Conservation (phyloP, 1,284 basidiomycete genomes). For the Ceratobasidium sp. region DNA sequence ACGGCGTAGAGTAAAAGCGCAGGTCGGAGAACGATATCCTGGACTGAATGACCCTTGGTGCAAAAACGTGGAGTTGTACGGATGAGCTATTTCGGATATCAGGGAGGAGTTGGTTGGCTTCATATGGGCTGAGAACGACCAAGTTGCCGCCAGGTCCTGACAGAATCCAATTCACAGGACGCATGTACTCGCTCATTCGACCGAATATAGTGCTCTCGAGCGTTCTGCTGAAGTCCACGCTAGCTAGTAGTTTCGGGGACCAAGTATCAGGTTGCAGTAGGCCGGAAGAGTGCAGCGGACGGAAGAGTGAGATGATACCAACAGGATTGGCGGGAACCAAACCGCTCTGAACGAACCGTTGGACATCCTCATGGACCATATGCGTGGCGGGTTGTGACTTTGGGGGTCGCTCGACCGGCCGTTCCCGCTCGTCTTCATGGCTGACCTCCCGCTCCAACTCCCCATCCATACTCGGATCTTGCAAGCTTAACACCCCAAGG, state of each 20-base stretch:
- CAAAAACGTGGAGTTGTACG: slow-evolving; percentile 57
- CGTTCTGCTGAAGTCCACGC: slow-evolving; percentile 51
- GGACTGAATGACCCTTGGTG: slow-evolving; percentile 53
- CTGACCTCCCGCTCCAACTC: slow-evolving; percentile 60
- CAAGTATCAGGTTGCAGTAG: neutral
- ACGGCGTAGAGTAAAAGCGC: slow-evolving; percentile 41
- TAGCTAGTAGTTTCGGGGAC: neutral
- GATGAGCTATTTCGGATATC: slow-evolving; percentile 51
- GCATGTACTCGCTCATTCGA: slow-evolving; percentile 16
- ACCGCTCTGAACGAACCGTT: slow-evolving; percentile 9
- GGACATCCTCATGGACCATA: neutral
- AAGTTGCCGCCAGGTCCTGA: slow-evolving; percentile 47
- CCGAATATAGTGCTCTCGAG: slow-evolving; percentile 2
- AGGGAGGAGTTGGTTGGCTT: slow-evolving; percentile 56
- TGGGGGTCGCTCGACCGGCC: slow-evolving; percentile 32
- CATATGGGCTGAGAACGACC: slow-evolving; percentile 57
- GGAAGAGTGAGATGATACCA: slow-evolving; percentile 9
- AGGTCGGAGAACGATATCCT: slow-evolving; percentile 53
- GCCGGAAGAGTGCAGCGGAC: neutral
- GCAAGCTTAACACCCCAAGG: slow-evolving; percentile 50
- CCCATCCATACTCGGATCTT: slow-evolving; percentile 52
- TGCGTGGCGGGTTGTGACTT: slow-evolving; percentile 25
- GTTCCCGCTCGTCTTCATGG: slow-evolving; percentile 39
- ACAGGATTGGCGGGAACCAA: neutral
- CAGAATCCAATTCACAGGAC: slow-evolving; percentile 54